Evolutionary conservation across 2,329 filamentous ascomycete genomes (phyloP).

Genomic region (Biscogniauxia marginata): DNA sequence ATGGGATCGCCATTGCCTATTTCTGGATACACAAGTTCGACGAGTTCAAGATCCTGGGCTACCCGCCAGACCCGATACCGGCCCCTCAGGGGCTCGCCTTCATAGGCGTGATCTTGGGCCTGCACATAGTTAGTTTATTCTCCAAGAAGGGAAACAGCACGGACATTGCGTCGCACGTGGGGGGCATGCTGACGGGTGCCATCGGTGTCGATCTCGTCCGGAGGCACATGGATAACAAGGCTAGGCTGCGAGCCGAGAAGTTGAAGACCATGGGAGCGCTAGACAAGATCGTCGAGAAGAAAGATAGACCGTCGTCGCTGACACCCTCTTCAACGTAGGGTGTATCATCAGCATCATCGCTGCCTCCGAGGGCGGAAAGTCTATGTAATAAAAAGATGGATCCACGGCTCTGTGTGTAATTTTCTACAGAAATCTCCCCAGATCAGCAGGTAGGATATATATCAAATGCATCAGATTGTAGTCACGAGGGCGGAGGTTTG

Average conservation of each 20-base stretch:
- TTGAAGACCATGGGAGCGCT: slow-evolving; percentile 24
- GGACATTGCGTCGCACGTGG: slow-evolving; percentile 54
- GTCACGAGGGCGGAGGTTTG: too few species aligned
- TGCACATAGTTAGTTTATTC: slow-evolving; percentile 49
- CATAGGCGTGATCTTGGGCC: slow-evolving; percentile 48
- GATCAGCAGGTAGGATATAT: too few species aligned
- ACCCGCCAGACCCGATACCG: slow-evolving; percentile 52
- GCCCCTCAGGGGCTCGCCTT: slow-evolving; percentile 56
- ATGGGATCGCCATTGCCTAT: slow-evolving; percentile 61
- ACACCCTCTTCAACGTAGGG: too few species aligned
- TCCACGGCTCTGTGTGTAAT: too few species aligned
- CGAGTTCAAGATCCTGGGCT: slow-evolving; percentile 55
- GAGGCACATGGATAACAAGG: slow-evolving; percentile 28
- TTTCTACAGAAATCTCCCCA: too few species aligned
- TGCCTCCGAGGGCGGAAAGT: not conserved
- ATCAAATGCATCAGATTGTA: too few species aligned
- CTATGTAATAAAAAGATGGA: not conserved
- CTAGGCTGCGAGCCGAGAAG: slow-evolving; percentile 23
- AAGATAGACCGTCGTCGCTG: slow-evolving; percentile 3
- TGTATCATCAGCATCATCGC: too few species aligned
- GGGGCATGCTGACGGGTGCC: slow-evolving; percentile 49
- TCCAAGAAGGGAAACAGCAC: slow-evolving; percentile 41
- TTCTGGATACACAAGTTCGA: slow-evolving; percentile 59
- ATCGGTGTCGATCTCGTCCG: slow-evolving; percentile 39
- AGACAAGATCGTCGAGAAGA: slow-evolving; percentile 16